Evolutionary conservation across 106 monocot genomes (phyloP).

Genomic region (Platanthera zijinensis): DNA sequence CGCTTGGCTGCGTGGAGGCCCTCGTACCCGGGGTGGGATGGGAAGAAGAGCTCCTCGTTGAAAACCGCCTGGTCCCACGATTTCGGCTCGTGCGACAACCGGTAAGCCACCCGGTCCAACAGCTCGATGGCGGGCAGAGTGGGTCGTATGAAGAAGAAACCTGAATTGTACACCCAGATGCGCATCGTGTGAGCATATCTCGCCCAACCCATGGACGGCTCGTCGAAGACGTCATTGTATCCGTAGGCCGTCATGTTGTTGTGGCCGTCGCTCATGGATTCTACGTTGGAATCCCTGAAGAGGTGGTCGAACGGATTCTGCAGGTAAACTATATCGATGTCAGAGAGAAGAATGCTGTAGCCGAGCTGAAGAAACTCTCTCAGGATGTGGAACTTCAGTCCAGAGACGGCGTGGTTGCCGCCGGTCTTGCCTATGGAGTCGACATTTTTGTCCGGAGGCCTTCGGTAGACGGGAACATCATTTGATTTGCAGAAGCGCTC

Average conservation of each 20-base stretch:
- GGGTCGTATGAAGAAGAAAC: slow-evolving; percentile 88
- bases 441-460: slow-evolving; percentile 52
- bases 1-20: slow-evolving; percentile 86
- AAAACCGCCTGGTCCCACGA: slow-evolving; percentile 94
- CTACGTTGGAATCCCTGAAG: slow-evolving; percentile 80
- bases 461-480: slow-evolving; percentile 73
- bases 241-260: slow-evolving; percentile 86
- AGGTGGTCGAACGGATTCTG: slow-evolving; percentile 91
- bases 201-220: slow-evolving; percentile 90
- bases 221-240: slow-evolving; percentile 82
- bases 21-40: slow-evolving; percentile 77
- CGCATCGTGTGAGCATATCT: slow-evolving; percentile 91
- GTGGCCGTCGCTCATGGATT: slow-evolving; percentile 97
- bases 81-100: slow-evolving; percentile 36
- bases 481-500: slow-evolving; percentile 69
- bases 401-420: slow-evolving; percentile 88
- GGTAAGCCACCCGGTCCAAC: slow-evolving; percentile 74
- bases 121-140: slow-evolving; percentile 87
- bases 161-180: slow-evolving; percentile 97
- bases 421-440: slow-evolving; percentile 66
- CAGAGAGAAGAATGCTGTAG: slow-evolving; percentile 88
- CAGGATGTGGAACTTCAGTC: slow-evolving; percentile 74
- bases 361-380: slow-evolving; percentile 95
- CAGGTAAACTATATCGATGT: slow-evolving; percentile 85
- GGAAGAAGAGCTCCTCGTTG: slow-evolving; percentile 88